phyloP scores from a whole-genome alignment of 495 filamentous ascomycete species.

The Tuber indicum region DNA sequence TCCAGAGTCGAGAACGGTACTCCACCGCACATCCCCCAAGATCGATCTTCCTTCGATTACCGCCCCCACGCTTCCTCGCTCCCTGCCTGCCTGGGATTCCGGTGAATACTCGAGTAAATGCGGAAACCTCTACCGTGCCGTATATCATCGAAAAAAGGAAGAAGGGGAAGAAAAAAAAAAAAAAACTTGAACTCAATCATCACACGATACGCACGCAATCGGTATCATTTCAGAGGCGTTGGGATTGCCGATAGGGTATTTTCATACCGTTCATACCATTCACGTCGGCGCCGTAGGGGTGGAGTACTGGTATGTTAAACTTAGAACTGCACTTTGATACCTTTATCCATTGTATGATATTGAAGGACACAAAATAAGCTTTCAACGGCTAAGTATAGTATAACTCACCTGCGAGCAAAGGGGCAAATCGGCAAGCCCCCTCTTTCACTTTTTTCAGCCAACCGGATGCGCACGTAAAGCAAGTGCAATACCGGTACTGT shows the following conservation, averaged over 20 bases:
- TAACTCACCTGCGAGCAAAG: neutral
- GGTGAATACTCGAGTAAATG: too few species aligned
- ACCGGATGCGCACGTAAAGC: neutral
- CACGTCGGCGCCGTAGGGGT: neutral
- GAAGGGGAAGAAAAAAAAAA: neutral
- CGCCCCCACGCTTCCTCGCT: too few species aligned
- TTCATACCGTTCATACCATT: neutral
- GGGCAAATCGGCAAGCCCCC: neutral
- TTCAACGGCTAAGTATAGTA: neutral
- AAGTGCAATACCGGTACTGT: neutral
- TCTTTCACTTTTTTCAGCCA: neutral
- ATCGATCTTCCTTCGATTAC: too few species aligned
- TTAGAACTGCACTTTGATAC: neutral
- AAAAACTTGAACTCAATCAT: neutral
- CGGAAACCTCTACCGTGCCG: too few species aligned
- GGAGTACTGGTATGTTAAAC: neutral
- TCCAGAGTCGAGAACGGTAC: too few species aligned
- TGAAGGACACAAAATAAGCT: neutral
- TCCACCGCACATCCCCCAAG: too few species aligned
- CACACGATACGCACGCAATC: neutral
- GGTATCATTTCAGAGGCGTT: neutral
- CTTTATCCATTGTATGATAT: neutral
- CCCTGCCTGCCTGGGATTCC: too few species aligned
- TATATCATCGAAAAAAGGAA: neutral
- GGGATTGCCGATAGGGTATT: neutral